Evolutionary conservation across 1,284 basidiomycete genomes (phyloP), one percentile per base, ranked within the genome.

Genomic region (Marasmius oreades): DNA sequence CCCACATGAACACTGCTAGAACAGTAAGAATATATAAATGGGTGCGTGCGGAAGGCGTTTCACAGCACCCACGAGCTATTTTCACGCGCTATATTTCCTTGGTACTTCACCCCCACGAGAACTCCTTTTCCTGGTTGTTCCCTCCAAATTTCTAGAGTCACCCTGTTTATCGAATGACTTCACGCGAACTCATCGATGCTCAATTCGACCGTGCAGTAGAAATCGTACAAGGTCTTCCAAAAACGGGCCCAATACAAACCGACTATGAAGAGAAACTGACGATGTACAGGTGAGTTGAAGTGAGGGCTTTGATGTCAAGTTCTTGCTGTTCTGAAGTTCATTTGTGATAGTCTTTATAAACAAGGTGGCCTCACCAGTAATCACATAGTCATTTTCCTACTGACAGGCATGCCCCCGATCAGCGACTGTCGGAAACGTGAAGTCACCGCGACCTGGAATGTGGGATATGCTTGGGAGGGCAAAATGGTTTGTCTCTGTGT

Each of bases 211-310:
- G 94, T 50, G 95, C 95, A 1, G 95, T 98, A 10, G 90, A 95
- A 72, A 95, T 98, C 61, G 90, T 97, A 2, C 95, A 98, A 69
- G 73, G 84, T 59, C 76, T 98, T 20, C 95, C 96, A 1, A 96
- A 96, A 77, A 91, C 88, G 10, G 95, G 96, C 0, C 93, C 95
- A 42, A 95, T 98, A 62, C 95, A 98, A 73, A 98, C 95, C 0
- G 92, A 86, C 55, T 98, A 98, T 71, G 95, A 98, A 65, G 95
- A 98, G 71, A 98, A 98, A 70, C 77, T 98, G 8, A 85, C 87
- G 14, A 92, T 98, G 81, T 98, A 98, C 70, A 93, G 93, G 86
- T 89, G 58, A 67, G 16, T 26, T 52, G 57, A 28, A 34, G 54
- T 34, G 22, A 37, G n/a, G n/a, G n/a, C n/a, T n/a, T n/a, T n/a